Evolutionary conservation across 495 filamentous ascomycete genomes (phyloP), one percentile per base, ranked within the genome.

Genomic region (Podospora bellae-mahoneyi): DNA sequence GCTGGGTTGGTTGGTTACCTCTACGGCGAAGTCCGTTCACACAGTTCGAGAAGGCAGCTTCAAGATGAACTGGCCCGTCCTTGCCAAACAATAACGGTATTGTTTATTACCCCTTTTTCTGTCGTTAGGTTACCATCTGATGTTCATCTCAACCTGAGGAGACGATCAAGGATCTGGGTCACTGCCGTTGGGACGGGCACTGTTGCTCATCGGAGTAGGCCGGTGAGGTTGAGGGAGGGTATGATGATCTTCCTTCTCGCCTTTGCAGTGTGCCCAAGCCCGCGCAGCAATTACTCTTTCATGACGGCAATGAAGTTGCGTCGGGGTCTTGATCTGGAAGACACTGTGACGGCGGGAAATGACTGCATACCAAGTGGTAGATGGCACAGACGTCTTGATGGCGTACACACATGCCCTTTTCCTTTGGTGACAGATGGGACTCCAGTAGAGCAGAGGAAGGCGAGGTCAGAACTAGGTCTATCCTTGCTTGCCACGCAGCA

Each of bases 151-250:
- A 58, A 48, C 39, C 39, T 48, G 55, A 26, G n/a, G 55, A 58
- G 55, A 58, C 55, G 55, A 58, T 58, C 55, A 19, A 58, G 55
- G 55, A 26, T 58, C 55, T 58, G 7, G 55, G 18, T 58, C 55
- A 58, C n/a, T 58, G n/a, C 23, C 23, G 55, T 58, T 5, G 4
- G 55, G n/a, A 6, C 23, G 55, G 34, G 39, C 9, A 48, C 39
- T 48, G 39, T 48, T 9, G 39, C 39, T 48, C 39, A 13, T 48
- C 39, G 39, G 39, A 48, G 39, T 23, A 1, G 3, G n/a, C 55
- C 55, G 23, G n/a, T 4, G 55, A 58, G 13, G n/a, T 20, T 26
- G 15, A 19, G 18, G 55, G 55, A 20, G 55, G 55, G 55, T 58
- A 58, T 58, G 55, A 58, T 58, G 55, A 58, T 58, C 55, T 58